Conservation (phyloP, 345 rosid genomes). For the Carallia pectinifolia region DNA sequence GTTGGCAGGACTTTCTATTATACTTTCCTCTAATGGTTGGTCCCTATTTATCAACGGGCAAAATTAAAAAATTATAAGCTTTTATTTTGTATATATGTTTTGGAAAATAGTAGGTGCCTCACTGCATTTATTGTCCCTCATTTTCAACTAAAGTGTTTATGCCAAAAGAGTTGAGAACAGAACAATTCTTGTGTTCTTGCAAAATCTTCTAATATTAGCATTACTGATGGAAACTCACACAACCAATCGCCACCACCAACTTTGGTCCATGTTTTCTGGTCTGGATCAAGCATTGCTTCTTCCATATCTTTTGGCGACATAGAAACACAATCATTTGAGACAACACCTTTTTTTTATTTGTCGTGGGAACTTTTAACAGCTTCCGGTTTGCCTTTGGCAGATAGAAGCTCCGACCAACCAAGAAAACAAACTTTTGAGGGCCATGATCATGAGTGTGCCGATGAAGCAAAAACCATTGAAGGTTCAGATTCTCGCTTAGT, state of each 20-base stretch:
- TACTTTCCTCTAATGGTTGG: constrained; percentile 47
- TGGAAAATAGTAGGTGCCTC: constrained; percentile 22
- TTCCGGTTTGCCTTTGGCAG: constrained; percentile 22
- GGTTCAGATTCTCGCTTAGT: constrained; percentile 44
- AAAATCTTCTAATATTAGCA: constrained; percentile 39
- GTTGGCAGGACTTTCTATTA: constrained; percentile 14
- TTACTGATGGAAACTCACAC: constrained; percentile 26
- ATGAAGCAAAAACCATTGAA: constrained; percentile 36
- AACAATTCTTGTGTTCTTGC: constrained; percentile 6
- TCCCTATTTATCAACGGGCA: constrained; percentile 11
- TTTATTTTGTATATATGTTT: constrained; percentile 11
- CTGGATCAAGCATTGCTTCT: not conserved
- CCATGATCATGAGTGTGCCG: constrained; percentile 26
- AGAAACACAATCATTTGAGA: too few species aligned
- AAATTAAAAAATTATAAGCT: constrained; percentile 8
- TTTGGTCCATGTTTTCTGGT: not conserved
- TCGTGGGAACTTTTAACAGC: not conserved
- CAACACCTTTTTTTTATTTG: not conserved
- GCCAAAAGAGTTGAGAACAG: constrained; percentile 32
- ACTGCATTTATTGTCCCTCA: constrained; percentile 38
- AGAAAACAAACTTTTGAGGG: constrained; percentile 43
- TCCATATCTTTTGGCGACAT: not conserved
- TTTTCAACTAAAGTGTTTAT: constrained; percentile 7
- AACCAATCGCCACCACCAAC: not conserved
- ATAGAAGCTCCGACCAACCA: constrained; percentile 27